phyloP scores from a whole-genome alignment of 116 monocot species.

The Posidonia oceanica region DNA sequence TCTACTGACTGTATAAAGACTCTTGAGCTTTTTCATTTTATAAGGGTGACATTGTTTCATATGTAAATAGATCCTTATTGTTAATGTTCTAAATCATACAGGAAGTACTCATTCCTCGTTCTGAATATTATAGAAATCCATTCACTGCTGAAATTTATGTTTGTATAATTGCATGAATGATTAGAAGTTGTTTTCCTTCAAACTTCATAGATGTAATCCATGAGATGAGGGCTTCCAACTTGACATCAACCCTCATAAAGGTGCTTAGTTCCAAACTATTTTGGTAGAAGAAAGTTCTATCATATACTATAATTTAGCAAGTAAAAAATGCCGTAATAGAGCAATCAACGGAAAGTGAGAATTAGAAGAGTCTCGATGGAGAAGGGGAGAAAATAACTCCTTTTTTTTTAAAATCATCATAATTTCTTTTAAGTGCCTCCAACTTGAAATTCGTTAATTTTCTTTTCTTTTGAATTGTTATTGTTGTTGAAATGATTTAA shows the following conservation, averaged over 20 bases:
- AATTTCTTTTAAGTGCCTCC: neutral
- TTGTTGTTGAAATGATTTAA: neutral
- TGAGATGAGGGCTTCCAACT: too few relatives aligned
- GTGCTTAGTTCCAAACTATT: too few relatives aligned
- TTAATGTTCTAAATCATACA: neutral
- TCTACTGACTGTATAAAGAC: slow-evolving; percentile 87
- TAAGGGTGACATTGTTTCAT: neutral
- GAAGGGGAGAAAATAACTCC: too few relatives aligned
- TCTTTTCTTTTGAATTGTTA: neutral
- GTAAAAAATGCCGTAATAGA: neutral
- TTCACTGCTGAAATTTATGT: neutral
- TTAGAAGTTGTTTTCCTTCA: too few relatives aligned
- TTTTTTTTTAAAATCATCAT: neutral
- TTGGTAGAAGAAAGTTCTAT: too few relatives aligned
- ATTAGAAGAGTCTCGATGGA: too few relatives aligned
- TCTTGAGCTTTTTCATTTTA: slow-evolving; percentile 39
- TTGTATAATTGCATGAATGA: too few relatives aligned
- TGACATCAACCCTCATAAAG: too few relatives aligned
- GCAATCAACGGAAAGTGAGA: neutral
- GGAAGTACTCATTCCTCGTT: too few relatives aligned
- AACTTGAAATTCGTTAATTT: too few relatives aligned
- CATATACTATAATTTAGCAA: neutral
- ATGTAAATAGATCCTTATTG: neutral
- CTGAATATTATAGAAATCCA: too few relatives aligned
- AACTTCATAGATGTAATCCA: too few relatives aligned